Conservation (phyloP, 768 basidiomycete genomes). For the Collybia nuda region DNA sequence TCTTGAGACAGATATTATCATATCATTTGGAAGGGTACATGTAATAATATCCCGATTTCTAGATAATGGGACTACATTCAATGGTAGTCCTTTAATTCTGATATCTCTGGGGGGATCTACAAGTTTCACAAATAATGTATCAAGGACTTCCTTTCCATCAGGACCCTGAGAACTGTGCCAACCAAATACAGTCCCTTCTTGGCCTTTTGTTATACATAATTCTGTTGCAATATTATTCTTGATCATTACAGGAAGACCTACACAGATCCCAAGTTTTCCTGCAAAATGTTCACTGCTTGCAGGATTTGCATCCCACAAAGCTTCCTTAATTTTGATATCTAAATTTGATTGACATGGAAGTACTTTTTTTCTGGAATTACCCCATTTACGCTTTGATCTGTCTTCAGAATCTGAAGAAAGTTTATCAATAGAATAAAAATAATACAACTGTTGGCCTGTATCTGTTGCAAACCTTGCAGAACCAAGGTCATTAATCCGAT, state of each 20-base stretch:
- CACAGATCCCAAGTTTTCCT: slow-evolving; percentile 25
- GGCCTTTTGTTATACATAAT: slow-evolving; percentile 29
- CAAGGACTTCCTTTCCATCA: slow-evolving; percentile 4
- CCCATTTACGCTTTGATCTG: too few relatives aligned
- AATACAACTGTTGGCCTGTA: slow-evolving; percentile 14
- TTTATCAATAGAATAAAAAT: slow-evolving; percentile 24
- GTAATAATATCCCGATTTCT: too few relatives aligned
- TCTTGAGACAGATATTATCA: too few relatives aligned
- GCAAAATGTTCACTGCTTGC: slow-evolving; percentile 22
- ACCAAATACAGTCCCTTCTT: slow-evolving; percentile 29
- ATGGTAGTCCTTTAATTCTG: slow-evolving; percentile 2
- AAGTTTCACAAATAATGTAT: slow-evolving; percentile 4
- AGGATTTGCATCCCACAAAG: too few relatives aligned
- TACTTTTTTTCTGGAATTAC: neutral
- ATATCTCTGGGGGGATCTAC: slow-evolving; percentile 1
- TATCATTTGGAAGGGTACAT: too few relatives aligned
- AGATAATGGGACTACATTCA: slow-evolving; percentile 6
- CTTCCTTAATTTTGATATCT: too few relatives aligned
- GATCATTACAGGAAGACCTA: slow-evolving; percentile 32
- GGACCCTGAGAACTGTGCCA: neutral
- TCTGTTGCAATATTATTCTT: slow-evolving; percentile 30
- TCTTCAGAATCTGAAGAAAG: neutral
- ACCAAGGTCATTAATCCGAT: slow-evolving; percentile 30
- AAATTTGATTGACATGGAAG: too few relatives aligned
- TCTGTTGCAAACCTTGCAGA: slow-evolving; percentile 28